Base-by-base conservation (phyloP, 2,329 filamentous ascomycete species). In the Didymella keratinophila region DNA sequence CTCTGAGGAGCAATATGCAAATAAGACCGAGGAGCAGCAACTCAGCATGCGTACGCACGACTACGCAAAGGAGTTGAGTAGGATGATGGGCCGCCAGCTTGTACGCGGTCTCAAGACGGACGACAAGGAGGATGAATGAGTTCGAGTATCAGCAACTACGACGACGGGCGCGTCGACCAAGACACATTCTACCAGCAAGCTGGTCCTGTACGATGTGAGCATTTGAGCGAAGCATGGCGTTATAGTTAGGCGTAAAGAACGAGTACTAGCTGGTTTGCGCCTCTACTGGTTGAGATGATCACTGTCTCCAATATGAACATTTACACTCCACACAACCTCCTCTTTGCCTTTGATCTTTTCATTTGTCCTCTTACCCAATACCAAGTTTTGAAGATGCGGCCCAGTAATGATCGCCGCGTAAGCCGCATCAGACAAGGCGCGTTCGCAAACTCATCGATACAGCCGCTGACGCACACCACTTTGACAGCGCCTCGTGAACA, bases 21-120 rank as follows among this genome's bases (percentile, higher is more conserved):
- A 67, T 14, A 71, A 69, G 62, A 66, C 58, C 16, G 65, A 65
- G 25, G 64, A 71, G n/a, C 60, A 70, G 42, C 56, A 59, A 41
- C 49, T 58, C 2, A 64, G 43, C 30, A 71, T 71, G 67, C 52
- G 66, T 6, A 66, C 64, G 54, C 53, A 50, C 14, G 69, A 71
- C 30, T 72, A 72, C 28, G 65, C 70, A 4, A 69, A 67, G 48
- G 67, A 71, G 59, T 52, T 72, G 2, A 68, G 67, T 28, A 64
- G 68, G 50, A 64, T 68, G 52, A 71, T 72, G 70, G 67, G 68
- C 12, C 56, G 55, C 20, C 70, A 72, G 56, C 48, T 72, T 14
- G 65, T 68, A 0, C 57, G 39, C 44, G 67, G 66, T 0, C 25
- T 72, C 47, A 71, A 61, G 60, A 60, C 49, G 7, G 16, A 54